Conservation (phyloP, 331 rosid species). For the Acacia concinna region DNA sequence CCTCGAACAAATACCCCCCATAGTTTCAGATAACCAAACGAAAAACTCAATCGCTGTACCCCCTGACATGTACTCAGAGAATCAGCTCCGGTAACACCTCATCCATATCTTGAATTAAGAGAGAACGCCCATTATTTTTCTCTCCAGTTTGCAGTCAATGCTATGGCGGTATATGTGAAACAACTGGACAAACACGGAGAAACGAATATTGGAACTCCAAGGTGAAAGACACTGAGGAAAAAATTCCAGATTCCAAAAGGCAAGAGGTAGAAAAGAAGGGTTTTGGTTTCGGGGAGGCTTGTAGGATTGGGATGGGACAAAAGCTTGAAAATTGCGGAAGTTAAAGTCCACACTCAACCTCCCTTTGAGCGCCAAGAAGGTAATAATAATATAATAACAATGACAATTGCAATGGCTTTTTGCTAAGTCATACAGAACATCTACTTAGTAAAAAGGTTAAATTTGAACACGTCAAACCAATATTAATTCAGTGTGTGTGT, state of each 20-base stretch:
- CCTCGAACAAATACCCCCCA: constrained; percentile 66
- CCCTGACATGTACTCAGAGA: constrained; percentile 30
- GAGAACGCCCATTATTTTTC: background rate
- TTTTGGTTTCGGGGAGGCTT: background rate
- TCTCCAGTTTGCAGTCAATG: background rate
- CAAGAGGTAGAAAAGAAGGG: background rate
- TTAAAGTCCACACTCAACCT: constrained; percentile 17
- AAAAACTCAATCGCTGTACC: constrained; percentile 38
- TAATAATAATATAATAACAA: background rate
- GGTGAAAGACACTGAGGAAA: background rate
- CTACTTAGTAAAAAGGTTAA: background rate
- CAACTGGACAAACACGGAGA: background rate
- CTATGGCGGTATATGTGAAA: background rate
- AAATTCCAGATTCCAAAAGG: background rate
- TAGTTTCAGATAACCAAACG: constrained; percentile 42
- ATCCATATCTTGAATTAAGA: background rate
- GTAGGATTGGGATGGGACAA: constrained; percentile 9
- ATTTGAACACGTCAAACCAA: background rate
- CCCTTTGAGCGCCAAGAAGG: constrained; percentile 22
- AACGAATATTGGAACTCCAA: background rate
- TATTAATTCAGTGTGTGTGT: too few species aligned
- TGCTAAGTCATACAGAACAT: background rate
- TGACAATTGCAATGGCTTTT: background rate
- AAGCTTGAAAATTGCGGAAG: constrained; percentile 16
- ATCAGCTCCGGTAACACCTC: background rate